Percentiles rank a stretch among this genome's conserved stretches.
These are phyloP conservation scores for Diplodia mutila DNA, from an alignment of 2,329 filamentous ascomycete species.

Conservation along the genomic window DNA sequence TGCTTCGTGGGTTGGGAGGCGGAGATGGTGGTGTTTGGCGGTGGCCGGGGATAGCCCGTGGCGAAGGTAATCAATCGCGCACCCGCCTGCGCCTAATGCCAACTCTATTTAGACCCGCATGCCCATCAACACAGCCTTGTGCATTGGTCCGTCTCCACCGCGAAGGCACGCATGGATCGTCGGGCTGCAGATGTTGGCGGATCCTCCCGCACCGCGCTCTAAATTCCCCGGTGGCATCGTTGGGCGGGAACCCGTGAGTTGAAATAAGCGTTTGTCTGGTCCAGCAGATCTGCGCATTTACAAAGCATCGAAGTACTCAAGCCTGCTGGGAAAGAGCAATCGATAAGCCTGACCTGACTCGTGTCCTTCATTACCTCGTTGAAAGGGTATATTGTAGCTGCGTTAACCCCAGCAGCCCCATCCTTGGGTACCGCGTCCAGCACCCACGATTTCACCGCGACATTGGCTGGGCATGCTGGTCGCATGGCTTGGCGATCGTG, in stretches of 20 bases:
- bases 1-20: neutral
- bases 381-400: neutral
- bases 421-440: neutral
- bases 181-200: neutral
- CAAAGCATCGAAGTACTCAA: neutral
- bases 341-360: conserved; percentile 13
- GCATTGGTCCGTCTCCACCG: neutral
- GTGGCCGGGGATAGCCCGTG: neutral
- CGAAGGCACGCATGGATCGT: neutral
- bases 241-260: neutral
- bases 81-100: neutral
- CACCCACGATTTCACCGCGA: neutral
- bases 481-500: neutral
- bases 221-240: neutral
- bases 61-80: neutral
- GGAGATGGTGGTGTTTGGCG: neutral
- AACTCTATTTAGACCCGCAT: conserved; percentile 9
- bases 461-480: neutral
- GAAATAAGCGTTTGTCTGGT: too few species aligned
- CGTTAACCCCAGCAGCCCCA: neutral
- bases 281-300: too few species aligned
- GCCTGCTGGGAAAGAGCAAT: neutral
- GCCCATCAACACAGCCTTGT: neutral
- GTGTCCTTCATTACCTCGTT: neutral
- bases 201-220: neutral